Evolutionary conservation across 345 rosid species (phyloP), one percentile per base, ranked within the genome.

Genomic region (Atalantia buxifolia): DNA sequence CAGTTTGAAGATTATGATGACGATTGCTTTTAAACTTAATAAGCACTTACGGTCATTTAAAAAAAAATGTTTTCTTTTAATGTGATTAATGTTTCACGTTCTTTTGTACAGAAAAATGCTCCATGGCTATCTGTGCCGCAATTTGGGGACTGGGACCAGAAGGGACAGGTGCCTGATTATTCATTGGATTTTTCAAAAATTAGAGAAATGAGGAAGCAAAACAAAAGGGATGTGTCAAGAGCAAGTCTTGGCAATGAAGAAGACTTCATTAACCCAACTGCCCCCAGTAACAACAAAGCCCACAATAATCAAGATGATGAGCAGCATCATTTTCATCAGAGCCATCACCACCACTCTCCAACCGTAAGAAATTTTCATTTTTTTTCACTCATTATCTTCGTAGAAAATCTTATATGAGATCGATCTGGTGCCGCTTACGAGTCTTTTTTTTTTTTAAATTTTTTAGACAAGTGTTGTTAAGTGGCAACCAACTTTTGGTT

Each of bases 81-180:
- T 66, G 45, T 33, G 13, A 25, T 40, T 21, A 57, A n/a, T 72
- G 76, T 56, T 36, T 8, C 6, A 22, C 33, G 0, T 36, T 69
- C 27, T 25, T 74, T 27, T 76, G 45, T 75, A 79, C 78, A 93
- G 97, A 93, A 85, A 86, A 86, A 78, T 77, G 84, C 85, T 30
- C 97, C 95, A 55, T 93, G 99, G 99, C 84, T 96, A 76, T 92
- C 98, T 71, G 98, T 96, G 67, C 98, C 99, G 48, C 97, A 92
- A 71, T 96, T 96, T 84, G 99, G 98, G 61, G 97, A 94, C 75
- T 96, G 99, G 98, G 98, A 96, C 66, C 93, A 91, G 84, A 92
- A 92, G 87, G 99, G 98, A 60, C 85, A 80, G 71, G 48, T 96
- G 78, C 99, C 99, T 1, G 99, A 96, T 79, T 93, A 96, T 86